Base-by-base conservation (phyloP, 2,329 filamentous ascomycete genomes). In the Apiospora aurea region DNA sequence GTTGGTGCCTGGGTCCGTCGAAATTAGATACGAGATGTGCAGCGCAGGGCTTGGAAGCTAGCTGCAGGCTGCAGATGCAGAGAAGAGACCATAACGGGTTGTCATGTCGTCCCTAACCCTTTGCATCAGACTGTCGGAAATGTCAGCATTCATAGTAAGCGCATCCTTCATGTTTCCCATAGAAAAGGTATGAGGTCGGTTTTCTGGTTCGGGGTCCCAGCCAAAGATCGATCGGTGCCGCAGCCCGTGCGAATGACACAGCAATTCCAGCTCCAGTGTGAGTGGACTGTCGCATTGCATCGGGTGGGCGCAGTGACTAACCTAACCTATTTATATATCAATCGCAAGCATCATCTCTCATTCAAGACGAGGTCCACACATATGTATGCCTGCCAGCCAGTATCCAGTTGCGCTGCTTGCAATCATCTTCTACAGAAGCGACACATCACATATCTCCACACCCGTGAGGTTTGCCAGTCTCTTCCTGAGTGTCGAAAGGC, bases 241-340 rank as follows among this genome's bases (percentile, higher is more conserved):
- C 18, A 61, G 53, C 53, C 53, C 53, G 29, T 21, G 29, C 29
- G 18, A 38, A 61, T 61, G 53, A 29, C 53, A 61, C 53, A 38
- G 53, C 53, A 61, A 38, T 38, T 38, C 53, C 53, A 51, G 49
- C n/a, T 51, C 49, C n/a, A 14, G 49, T 26, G 8, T n/a, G n/a
- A 51, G 46, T n/a, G 46, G 46, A 49, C 21, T 38, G 34, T 38
- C 34, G 34, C 49, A 5, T 61, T 18, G 13, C 34, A 21, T 16
- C 26, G 26, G 53, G 53, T 38, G 7, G 53, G 34, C 57, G 57
- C 34, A 64, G 34, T n/a, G 18, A 14, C 57, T 64, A 41, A 38
- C 34, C 57, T 64, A 41, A 38, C 34, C 34, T 38, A 38, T 64
- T 64, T 64, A 64, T 64, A 64, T 64, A 64, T 64, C 57, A 34